phyloP scores from a whole-genome alignment of 371 early-diverging fungal genomes.

The Capillidium heterosporum region DNA sequence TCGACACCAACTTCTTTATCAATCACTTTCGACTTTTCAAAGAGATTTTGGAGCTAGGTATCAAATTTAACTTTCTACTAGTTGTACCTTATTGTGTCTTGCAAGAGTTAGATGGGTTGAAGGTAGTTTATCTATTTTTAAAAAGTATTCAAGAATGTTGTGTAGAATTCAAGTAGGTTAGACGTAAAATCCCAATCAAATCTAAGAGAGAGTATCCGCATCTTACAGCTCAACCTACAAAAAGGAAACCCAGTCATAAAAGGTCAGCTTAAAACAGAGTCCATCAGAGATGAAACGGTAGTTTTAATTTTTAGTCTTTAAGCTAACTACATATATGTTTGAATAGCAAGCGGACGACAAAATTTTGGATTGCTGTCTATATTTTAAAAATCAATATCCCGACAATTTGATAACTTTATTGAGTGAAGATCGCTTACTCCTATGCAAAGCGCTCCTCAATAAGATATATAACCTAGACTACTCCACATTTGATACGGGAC shows the following conservation, averaged over 20 bases:
- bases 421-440: neutral
- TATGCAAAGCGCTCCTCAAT: neutral
- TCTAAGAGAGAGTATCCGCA: no score
- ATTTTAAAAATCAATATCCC: neutral
- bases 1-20: constrained; percentile 2
- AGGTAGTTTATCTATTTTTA: neutral
- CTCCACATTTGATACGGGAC: no score
- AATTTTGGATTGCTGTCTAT: constrained; percentile 3
- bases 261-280: no score
- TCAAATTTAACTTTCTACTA: neutral
- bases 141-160: no score
- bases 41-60: neutral
- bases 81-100: neutral
- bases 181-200: no score
- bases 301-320: no score
- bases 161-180: no score
- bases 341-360: neutral
- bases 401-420: neutral
- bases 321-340: no score
- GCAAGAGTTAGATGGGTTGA: neutral
- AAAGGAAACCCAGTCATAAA: no score
- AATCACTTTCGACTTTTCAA: neutral
- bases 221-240: no score
- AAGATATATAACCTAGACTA: neutral
- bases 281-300: no score